Evolutionary conservation across 2,329 filamentous ascomycete species (phyloP), one percentile per base, ranked within the genome.

Genomic region (Pseudonectria foliicola): DNA sequence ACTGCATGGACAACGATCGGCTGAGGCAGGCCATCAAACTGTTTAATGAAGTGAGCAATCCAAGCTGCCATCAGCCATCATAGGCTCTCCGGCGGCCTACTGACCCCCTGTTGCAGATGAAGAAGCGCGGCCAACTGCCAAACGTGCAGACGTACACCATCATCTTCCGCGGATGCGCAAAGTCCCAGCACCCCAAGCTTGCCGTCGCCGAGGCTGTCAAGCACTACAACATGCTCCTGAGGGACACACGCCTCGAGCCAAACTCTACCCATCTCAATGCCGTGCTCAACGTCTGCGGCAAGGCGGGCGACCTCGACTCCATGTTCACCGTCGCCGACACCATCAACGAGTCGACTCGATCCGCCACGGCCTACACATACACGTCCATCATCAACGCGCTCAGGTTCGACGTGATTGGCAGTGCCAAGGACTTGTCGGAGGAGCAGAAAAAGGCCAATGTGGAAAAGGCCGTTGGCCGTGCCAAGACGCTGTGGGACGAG

Each of bases 221-320:
- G 39, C 68, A 95, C 33, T 96, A 93, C 64, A 74, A 85, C 46
- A 77, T 77, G 35, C 83, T 96, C 63, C 70, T 72, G 26, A 70
- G 69, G 4, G 70, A 76, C 25, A 77, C 74, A 1, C 67, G 70
- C 7, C 67, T 93, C 33, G 71, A 79, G 44, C 82, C 85, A 12
- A 85, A 80, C 46, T 82, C 81, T 25, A 83, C 86, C 37, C 92
- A 96, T 54, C 78, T 85, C 43, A 98, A 98, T 56, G 85, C 89
- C 8, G 77, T 88, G n/a, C 66, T 98, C 29, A 78, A 80, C 39
- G 83, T 92, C 7, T 96, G 89, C 56, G 75, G 81, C 31, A 72
- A 77, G 38, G 81, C 84, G 4, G 59, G 70, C 10, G 82, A 95
- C 54, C 70, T 94, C 58, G 87, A 95, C 46, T 75, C 80, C 12